Conservation (phyloP, 306 rosid species). For the Carpinus viminea region DNA sequence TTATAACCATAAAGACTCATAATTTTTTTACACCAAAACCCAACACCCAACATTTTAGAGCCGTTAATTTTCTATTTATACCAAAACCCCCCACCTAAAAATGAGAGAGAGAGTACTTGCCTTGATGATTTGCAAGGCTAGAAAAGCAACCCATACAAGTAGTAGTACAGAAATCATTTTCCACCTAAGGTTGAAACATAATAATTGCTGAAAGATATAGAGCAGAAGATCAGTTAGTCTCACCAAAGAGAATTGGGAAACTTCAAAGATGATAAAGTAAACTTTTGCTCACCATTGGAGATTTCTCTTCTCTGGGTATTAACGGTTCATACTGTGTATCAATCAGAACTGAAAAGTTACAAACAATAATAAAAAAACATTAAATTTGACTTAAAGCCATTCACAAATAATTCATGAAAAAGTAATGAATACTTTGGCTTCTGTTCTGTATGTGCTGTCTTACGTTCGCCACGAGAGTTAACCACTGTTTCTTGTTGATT, state of each 20-base stretch:
- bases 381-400: constrained; percentile 8
- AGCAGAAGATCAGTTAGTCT: constrained; percentile 1
- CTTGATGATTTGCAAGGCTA: constrained; percentile 73
- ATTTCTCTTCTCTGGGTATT: constrained; percentile 57
- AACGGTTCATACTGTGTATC: constrained; percentile 55
- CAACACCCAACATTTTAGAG: too few relatives aligned
- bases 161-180: constrained; percentile 48
- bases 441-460: not conserved
- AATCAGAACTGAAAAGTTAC: constrained; percentile 54
- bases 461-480: constrained; percentile 56
- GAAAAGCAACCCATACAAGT: constrained; percentile 63
- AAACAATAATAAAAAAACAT: not conserved
- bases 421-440: not conserved
- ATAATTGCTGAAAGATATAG: constrained; percentile 50
- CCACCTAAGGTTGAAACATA: constrained; percentile 73
- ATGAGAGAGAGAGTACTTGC: constrained; percentile 30
- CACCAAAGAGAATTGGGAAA: not conserved
- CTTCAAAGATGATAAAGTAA: constrained; percentile 2
- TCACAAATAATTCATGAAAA: not conserved
- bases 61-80: too few relatives aligned
- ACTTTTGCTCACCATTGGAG: constrained; percentile 47
- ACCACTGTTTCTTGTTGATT: constrained; percentile 28
- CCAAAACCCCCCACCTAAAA: too few relatives aligned
- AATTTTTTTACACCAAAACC: too few relatives aligned
- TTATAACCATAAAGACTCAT: not conserved